Evolutionary conservation across 129 eudicot species (phyloP).

Genomic region (Tagetes erecta): DNA sequence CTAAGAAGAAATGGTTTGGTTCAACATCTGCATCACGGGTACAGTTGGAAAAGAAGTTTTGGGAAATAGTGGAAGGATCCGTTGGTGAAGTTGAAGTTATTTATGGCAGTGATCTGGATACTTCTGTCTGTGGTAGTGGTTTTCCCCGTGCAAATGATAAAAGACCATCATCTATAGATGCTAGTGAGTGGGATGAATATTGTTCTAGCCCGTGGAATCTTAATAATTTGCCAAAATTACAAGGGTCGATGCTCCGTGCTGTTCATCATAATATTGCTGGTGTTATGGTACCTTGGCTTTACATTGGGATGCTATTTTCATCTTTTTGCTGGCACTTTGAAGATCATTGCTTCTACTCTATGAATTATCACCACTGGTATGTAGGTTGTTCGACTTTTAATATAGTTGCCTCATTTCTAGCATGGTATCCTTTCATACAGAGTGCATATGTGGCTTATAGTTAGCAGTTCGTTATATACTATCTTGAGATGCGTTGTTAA

Average conservation of each 20-base stretch:
- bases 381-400: conserved; percentile 27
- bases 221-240: conserved; percentile 91
- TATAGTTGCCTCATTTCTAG: conserved; percentile 13
- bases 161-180: conserved; percentile 58
- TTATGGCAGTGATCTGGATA: conserved; percentile 98
- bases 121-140: conserved; percentile 92
- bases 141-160: conserved; percentile 75
- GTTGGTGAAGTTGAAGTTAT: conserved; percentile 92
- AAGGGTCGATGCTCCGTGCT: conserved; percentile 91
- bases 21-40: conserved; percentile 61
- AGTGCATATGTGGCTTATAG: conserved; percentile 2
- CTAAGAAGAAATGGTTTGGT: conserved; percentile 95
- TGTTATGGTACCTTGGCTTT: conserved; percentile 99
- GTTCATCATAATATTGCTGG: conserved; percentile 97
- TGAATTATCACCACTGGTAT: conserved; percentile 99
- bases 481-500: conserved; percentile 10
- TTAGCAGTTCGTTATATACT: neutral
- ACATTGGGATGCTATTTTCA: conserved; percentile 97
- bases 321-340: conserved; percentile 99
- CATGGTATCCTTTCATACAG: conserved; percentile 4
- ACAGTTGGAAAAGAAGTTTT: conserved; percentile 90
- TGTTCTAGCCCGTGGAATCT: conserved; percentile 95
- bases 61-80: conserved; percentile 99
- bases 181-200: conserved; percentile 67
- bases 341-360: conserved; percentile 97